A percentile compares a stretch with the other conserved stretches of the same genome.
phyloP scores from a whole-genome alignment of 23 red algal species.

The Rhodosorus marinus region DNA sequence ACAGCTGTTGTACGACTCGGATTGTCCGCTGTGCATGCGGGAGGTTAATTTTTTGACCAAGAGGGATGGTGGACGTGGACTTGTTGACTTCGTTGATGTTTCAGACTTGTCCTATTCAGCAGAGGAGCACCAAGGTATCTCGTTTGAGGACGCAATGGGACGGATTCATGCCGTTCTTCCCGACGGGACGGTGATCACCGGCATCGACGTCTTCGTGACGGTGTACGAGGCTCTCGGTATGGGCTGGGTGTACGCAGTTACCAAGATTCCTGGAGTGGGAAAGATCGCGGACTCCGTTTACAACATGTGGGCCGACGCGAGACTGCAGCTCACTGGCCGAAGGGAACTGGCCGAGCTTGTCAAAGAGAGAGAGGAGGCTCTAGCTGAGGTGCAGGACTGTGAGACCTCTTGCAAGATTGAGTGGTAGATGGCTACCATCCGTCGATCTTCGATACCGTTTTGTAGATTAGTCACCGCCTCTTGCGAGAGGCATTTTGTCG shows the following conservation, averaged over 20 bases:
- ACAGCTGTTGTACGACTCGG: conserved; percentile 56
- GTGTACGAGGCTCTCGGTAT: conserved; percentile 62
- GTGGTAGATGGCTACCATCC: not conserved
- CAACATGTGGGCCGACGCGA: conserved; percentile 37
- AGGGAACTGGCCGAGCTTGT: conserved; percentile 2
- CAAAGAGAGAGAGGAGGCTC: not conserved
- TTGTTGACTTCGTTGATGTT: conserved; percentile 62
- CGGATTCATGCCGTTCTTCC: conserved; percentile 42
- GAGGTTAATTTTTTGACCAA: conserved; percentile 39
- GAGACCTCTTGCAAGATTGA: not conserved
- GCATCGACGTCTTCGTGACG: conserved; percentile 41
- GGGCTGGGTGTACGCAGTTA: conserved; percentile 45
- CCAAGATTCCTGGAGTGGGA: conserved; percentile 9
- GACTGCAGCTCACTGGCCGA: conserved; percentile 33
- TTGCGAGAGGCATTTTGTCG: no score
- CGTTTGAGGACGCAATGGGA: conserved; percentile 56
- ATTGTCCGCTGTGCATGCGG: conserved; percentile 46
- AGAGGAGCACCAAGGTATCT: conserved; percentile 2
- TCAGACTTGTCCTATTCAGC: conserved; percentile 22
- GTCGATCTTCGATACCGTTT: not conserved
- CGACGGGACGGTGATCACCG: conserved; percentile 30
- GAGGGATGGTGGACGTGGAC: conserved; percentile 13
- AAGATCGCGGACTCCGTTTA: conserved; percentile 18
- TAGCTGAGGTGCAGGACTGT: not conserved
- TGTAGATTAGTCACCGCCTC: no score